Evolutionary conservation across 1,139 yeast species (phyloP).

Genomic region (Chernovozyma sophiae-reginae): DNA sequence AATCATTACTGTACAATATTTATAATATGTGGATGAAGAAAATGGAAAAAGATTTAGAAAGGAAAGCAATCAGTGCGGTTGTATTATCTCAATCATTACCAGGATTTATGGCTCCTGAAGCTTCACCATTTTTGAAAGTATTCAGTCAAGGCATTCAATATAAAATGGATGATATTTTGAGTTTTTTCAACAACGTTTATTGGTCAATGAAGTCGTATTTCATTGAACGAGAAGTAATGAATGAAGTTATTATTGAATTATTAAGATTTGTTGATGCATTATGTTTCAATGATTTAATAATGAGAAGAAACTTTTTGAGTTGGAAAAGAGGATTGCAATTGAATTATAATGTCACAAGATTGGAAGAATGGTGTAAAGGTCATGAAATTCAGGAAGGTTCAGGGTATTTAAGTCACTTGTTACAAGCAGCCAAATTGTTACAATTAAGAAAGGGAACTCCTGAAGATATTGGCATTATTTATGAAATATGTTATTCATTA

Average conservation of each 20-base stretch:
- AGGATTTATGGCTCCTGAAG: slow-evolving; percentile 90
- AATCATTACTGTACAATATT: slow-evolving; percentile 86
- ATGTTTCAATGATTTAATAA: slow-evolving; percentile 91
- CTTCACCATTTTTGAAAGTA: slow-evolving; percentile 80
- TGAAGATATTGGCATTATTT: slow-evolving; percentile 87
- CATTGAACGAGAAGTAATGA: slow-evolving; percentile 80
- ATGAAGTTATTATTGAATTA: slow-evolving; percentile 80
- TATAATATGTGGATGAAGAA: slow-evolving; percentile 98
- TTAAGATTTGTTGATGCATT: slow-evolving; percentile 86
- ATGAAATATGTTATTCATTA: slow-evolving; percentile 92
- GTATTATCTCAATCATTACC: slow-evolving; percentile 93
- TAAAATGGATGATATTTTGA: slow-evolving; percentile 92
- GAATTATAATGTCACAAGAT: slow-evolving; percentile 91
- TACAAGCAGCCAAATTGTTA: slow-evolving; percentile 90
- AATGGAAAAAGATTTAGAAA: slow-evolving; percentile 85
- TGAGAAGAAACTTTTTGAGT: slow-evolving; percentile 91
- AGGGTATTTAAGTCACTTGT: slow-evolving; percentile 79
- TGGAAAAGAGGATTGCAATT: slow-evolving; percentile 98
- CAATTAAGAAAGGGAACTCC: slow-evolving; percentile 88
- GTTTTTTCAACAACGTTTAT: slow-evolving; percentile 84
- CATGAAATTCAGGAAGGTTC: slow-evolving; percentile 91
- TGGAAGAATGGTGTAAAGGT: slow-evolving; percentile 98
- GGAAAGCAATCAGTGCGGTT: slow-evolving; percentile 90
- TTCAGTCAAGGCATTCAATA: slow-evolving; percentile 71
- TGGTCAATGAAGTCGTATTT: slow-evolving; percentile 94